These are phyloP conservation scores for Fusarium mexicanum DNA, from an alignment of 2,329 filamentous ascomycete species.

Conservation along the genomic window DNA sequence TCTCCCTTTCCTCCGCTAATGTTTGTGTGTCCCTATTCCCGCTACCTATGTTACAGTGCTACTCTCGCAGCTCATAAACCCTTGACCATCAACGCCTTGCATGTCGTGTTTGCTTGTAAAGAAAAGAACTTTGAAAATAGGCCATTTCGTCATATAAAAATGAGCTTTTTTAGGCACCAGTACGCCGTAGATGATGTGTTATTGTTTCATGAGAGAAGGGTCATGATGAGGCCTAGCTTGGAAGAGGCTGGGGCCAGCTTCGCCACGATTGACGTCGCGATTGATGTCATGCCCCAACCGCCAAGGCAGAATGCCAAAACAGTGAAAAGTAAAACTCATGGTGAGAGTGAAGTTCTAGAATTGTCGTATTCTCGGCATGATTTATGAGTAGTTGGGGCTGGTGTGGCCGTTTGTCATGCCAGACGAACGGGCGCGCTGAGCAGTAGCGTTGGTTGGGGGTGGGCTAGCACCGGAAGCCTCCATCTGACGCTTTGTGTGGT, in stretches of 20 bases:
- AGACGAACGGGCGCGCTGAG: slow-evolving; percentile 20
- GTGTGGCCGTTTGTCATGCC: slow-evolving; percentile 45
- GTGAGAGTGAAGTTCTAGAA: background rate
- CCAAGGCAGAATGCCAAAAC: background rate
- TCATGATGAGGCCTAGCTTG: background rate
- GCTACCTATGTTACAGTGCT: slow-evolving; percentile 10
- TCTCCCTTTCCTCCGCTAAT: background rate
- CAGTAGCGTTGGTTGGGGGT: slow-evolving; percentile 19
- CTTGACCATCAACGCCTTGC: slow-evolving; percentile 30
- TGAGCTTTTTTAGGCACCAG: slow-evolving; percentile 27
- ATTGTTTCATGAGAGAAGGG: slow-evolving; percentile 3
- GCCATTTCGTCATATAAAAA: slow-evolving; percentile 25
- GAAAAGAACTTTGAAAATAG: slow-evolving; percentile 7
- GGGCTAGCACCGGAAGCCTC: slow-evolving; percentile 57
- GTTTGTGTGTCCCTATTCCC: background rate
- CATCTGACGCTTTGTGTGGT: slow-evolving; percentile 74
- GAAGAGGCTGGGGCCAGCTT: slow-evolving; percentile 15
- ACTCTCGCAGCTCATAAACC: background rate
- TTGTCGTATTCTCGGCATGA: background rate
- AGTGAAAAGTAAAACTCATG: background rate
- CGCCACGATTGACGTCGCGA: slow-evolving; percentile 33
- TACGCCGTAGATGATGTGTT: slow-evolving; percentile 19
- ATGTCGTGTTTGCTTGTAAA: slow-evolving; percentile 25
- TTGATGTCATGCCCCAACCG: slow-evolving; percentile 23
- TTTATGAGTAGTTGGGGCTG: slow-evolving; percentile 28